phyloP scores from a whole-genome alignment of 1,284 basidiomycete species.

The Blastosporella zonata region DNA sequence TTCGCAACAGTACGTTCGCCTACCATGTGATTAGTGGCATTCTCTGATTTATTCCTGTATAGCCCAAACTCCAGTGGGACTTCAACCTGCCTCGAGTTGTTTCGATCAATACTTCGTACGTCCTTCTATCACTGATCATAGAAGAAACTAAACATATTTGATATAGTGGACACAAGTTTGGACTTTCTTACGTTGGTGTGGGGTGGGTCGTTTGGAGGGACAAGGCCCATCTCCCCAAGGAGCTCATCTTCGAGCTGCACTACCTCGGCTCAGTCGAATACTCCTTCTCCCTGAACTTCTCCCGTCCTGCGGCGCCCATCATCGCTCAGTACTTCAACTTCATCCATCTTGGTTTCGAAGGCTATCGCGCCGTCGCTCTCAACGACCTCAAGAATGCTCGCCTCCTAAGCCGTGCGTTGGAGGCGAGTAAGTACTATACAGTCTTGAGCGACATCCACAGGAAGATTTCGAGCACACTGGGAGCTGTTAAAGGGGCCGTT shows the following conservation, averaged over 20 bases:
- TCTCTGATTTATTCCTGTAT: conserved; percentile 20
- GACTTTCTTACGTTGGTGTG: conserved; percentile 83
- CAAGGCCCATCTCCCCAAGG: conserved; percentile 76
- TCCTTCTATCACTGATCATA: not conserved
- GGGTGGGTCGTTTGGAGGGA: conserved; percentile 88
- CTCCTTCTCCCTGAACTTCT: conserved; percentile 94
- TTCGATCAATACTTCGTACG: conserved; percentile 77
- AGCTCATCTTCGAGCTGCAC: conserved; percentile 92
- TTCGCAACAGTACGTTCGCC: conserved; percentile 53
- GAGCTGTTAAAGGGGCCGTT: conserved; percentile 34
- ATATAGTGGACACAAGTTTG: conserved; percentile 87
- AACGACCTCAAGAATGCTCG: conserved; percentile 84
- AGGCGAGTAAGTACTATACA: conserved; percentile 74
- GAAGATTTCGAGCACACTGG: conserved; percentile 27
- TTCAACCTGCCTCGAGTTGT: conserved; percentile 86
- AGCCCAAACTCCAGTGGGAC: conserved; percentile 82
- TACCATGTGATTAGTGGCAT: not conserved
- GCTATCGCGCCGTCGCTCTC: conserved; percentile 74
- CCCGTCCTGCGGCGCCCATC: conserved; percentile 86
- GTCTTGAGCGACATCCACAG: conserved; percentile 73
- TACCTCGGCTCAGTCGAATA: conserved; percentile 66
- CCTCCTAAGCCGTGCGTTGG: conserved; percentile 82
- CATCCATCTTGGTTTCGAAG: conserved; percentile 80
- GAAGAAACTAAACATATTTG: not conserved
- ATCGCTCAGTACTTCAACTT: conserved; percentile 94